These are phyloP conservation scores for Urtica urens DNA, from an alignment of 306 rosid species.

Conservation along the genomic window DNA sequence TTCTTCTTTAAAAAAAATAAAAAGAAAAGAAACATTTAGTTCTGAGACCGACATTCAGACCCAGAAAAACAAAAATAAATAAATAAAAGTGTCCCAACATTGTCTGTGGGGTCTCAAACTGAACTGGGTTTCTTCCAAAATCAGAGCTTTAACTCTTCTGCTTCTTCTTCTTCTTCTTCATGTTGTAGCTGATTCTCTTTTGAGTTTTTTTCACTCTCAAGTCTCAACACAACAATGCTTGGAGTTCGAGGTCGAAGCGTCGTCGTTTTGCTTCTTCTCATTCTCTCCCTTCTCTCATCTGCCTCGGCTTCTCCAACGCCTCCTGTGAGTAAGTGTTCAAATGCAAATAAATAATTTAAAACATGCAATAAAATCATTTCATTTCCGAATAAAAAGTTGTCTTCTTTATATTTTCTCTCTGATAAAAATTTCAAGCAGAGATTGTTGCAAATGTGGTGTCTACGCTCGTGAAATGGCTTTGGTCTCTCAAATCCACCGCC, in stretches of 20 bases:
- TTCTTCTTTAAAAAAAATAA: too few species aligned
- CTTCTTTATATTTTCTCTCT: background rate
- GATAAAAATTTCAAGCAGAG: conserved; percentile 21
- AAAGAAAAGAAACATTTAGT: too few species aligned
- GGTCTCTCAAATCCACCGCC: conserved; percentile 71
- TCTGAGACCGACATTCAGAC: conserved; percentile 16
- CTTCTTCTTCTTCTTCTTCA: conserved; percentile 18
- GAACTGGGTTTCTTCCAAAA: conserved; percentile 24
- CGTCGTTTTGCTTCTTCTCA: conserved; percentile 35
- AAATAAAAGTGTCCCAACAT: conserved; percentile 18
- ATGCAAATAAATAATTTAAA: too few species aligned
- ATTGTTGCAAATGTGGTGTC: conserved; percentile 80
- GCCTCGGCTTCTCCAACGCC: conserved; percentile 71
- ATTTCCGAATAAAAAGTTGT: background rate
- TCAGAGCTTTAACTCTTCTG: conserved; percentile 24
- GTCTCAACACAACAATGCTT: conserved; percentile 29
- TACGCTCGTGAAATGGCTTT: conserved; percentile 67
- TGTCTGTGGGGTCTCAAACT: conserved; percentile 32
- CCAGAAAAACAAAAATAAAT: conserved; percentile 18
- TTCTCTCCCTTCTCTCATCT: conserved; percentile 34
- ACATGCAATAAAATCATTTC: background rate
- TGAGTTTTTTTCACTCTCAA: too few species aligned
- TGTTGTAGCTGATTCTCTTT: too few species aligned
- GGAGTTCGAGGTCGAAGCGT: too few species aligned
- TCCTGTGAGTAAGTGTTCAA: conserved; percentile 81